phyloP scores from a whole-genome alignment of 306 rosid species.

The Ormosia semicastrata region DNA sequence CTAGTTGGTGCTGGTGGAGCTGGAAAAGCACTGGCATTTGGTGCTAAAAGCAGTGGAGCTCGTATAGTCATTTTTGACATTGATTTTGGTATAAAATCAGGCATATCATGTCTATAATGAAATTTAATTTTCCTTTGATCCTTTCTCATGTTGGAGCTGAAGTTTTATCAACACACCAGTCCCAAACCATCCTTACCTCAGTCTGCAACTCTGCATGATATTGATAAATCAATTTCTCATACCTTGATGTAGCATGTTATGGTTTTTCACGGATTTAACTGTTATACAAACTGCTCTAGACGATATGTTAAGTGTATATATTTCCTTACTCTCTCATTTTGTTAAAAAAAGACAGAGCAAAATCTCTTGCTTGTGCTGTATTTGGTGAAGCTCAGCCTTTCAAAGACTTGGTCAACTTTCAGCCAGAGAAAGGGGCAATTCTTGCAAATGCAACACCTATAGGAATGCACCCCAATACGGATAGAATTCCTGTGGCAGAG shows the following conservation, averaged over 20 bases:
- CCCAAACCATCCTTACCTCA: neutral
- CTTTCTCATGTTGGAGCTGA: neutral
- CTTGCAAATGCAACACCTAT: slow-evolving; percentile 59
- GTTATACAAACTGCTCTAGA: neutral
- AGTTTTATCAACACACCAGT: neutral
- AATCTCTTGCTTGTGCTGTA: slow-evolving; percentile 47
- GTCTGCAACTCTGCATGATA: neutral
- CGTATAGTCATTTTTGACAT: slow-evolving; percentile 46
- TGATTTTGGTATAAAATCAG: slow-evolving; percentile 40
- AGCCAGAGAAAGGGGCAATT: slow-evolving; percentile 50
- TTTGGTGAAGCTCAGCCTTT: slow-evolving; percentile 39
- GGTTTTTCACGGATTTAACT: neutral
- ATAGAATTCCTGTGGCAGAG: slow-evolving; percentile 48
- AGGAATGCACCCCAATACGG: slow-evolving; percentile 52
- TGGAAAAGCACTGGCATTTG: slow-evolving; percentile 52
- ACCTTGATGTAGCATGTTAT: neutral
- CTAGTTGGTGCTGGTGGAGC: slow-evolving; percentile 60
- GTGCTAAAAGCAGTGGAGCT: slow-evolving; percentile 51
- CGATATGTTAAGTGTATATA: neutral
- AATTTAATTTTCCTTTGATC: neutral
- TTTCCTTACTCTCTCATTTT: slow-evolving; percentile 2
- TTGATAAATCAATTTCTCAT: neutral
- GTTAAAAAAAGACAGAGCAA: slow-evolving; percentile 39
- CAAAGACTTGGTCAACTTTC: slow-evolving; percentile 33
- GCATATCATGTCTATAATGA: neutral